phyloP scores from a whole-genome alignment of 257 asterid genomes.

The Solanum rostratum region DNA sequence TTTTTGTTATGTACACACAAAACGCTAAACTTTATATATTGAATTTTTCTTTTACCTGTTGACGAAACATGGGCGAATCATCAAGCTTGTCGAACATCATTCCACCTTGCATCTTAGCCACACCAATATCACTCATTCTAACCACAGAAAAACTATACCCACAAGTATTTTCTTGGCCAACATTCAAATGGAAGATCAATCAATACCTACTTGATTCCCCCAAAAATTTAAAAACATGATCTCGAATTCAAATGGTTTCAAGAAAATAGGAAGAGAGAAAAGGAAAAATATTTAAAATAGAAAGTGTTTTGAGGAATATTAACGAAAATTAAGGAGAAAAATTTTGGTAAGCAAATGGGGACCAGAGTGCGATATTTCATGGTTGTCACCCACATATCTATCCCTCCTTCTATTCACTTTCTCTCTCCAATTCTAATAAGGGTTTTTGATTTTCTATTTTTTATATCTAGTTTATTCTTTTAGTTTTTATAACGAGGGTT shows the following conservation, averaged over 20 bases:
- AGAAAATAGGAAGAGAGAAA: neutral
- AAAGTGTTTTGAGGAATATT: neutral
- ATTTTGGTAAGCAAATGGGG: neutral
- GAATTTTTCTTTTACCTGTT: slow-evolving; percentile 41
- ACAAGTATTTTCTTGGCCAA: neutral
- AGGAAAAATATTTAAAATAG: neutral
- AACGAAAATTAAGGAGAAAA: neutral
- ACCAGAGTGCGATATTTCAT: neutral
- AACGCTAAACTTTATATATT: neutral
- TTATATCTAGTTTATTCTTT: too few species aligned
- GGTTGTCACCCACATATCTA: neutral
- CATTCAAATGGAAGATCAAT: too few species aligned
- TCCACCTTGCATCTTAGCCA: slow-evolving; percentile 37
- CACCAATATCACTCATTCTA: neutral
- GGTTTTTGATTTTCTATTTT: too few species aligned
- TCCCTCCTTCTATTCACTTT: too few species aligned
- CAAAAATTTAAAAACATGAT: neutral
- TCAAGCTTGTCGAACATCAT: slow-evolving; percentile 68
- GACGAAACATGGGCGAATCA: slow-evolving; percentile 97
- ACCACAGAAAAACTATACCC: neutral
- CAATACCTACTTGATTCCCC: neutral
- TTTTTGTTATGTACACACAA: neutral
- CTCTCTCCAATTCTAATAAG: too few species aligned
- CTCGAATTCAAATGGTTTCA: neutral
- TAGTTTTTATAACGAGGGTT: too few species aligned